Conservation (phyloP, 2,329 filamentous ascomycete species). For the Arthroderma uncinatum region DNA sequence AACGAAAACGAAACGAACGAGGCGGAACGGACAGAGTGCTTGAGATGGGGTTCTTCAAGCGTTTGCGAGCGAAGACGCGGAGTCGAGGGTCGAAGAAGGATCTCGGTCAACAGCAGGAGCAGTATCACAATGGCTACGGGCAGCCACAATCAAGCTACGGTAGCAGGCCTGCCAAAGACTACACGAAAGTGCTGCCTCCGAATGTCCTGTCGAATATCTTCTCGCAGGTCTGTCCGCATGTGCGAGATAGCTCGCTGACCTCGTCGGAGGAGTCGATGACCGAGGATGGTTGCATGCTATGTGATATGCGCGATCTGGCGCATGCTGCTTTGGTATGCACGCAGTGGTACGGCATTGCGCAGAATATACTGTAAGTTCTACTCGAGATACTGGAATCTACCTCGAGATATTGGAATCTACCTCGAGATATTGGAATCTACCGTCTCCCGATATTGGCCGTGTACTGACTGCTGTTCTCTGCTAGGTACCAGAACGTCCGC, state of each 20-base stretch:
- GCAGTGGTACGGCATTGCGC: constrained; percentile 55
- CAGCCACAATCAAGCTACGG: neutral
- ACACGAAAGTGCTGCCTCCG: constrained; percentile 49
- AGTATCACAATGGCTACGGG: neutral
- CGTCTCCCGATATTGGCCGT: too few species aligned
- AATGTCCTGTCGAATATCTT: constrained; percentile 69
- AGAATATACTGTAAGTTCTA: constrained; percentile 50
- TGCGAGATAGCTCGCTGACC: constrained; percentile 64
- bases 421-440: too few species aligned
- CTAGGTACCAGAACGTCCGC: constrained; percentile 78
- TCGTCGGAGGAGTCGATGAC: constrained; percentile 70
- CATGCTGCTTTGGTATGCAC: constrained; percentile 65
- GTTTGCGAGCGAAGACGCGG: constrained; percentile 18
- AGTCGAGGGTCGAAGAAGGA: constrained; percentile 12
- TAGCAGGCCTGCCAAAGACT: constrained; percentile 17
- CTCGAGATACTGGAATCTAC: too few species aligned
- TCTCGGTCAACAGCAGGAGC: neutral
- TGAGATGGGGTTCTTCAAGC: constrained; percentile 19
- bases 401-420: too few species aligned
- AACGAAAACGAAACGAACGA: neutral
- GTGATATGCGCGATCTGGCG: constrained; percentile 78
- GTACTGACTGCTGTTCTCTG: too few species aligned
- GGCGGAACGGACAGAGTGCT: neutral
- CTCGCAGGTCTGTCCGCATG: constrained; percentile 70
- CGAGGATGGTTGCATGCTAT: constrained; percentile 80